Evolutionary conservation across 164 flowering plant species (phyloP), one percentile per base, ranked within the genome.

Genomic region (Malania oleifera): DNA sequence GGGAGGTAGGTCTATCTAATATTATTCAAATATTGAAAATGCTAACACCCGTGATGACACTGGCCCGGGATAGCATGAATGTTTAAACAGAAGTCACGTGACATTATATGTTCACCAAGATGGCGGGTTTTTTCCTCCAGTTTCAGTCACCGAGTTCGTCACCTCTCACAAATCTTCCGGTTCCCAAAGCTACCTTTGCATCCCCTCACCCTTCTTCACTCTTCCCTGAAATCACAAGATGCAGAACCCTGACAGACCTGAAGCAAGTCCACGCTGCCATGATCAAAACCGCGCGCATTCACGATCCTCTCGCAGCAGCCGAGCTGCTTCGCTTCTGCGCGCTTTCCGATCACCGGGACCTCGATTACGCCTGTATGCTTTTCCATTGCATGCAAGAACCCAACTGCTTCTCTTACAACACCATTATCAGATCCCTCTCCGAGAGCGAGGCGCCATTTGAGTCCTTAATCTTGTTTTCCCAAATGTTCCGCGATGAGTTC

Each of bases 321-420:
- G 80, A 84, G 47, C 35, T 82, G 27, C 75, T 84, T 29, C 51
- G 60, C n/a, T 61, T 56, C 59, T 62, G 65, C 63, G 72, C 77
- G 24, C 57, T 73, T 17, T 63, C 74, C 23, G 2, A 26, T 13
- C 58, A 50, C 48, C 71, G 72, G 23, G 67, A 75, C 53, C 53
- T 75, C 17, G 26, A 43, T 0, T 79, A 77, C 40, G 82, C 84
- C 11, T 68, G 57, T 25, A 47, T 34, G 34, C 37, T 82, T 14
- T 79, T 82, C 52, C 35, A 25, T 55, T 59, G 52, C 17, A 82
- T 80, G 76, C 58, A 23, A 25, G 52, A 63, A 29, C 77, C 75
- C 18, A 82, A 80, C 59, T 75, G 82, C 68, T 82, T 80, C 40
- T 77, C 82, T 49, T 82, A 62, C 52, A 82, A 82, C 66, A 80